These are phyloP conservation scores for Melocanna baccifera DNA, from an alignment of 176 grass and related monocot genomes.

Conservation along the genomic window DNA sequence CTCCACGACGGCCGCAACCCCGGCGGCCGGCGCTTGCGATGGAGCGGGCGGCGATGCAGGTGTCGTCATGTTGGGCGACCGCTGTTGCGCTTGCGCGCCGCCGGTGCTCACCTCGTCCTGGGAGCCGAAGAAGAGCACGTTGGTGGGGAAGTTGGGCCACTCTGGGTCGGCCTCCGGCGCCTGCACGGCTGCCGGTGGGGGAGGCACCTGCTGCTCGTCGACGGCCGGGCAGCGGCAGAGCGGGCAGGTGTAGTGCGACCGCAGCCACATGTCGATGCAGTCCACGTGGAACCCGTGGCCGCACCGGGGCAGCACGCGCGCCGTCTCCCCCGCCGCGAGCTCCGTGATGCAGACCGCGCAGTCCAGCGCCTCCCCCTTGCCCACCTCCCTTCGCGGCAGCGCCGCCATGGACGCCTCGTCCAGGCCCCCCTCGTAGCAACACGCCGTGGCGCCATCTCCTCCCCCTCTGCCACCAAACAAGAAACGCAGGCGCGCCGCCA, in stretches of 20 bases:
- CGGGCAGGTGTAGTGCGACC: conserved; percentile 75
- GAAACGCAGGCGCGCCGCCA: background rate
- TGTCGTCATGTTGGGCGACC: background rate
- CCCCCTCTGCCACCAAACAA: background rate
- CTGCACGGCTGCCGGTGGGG: conserved; percentile 1
- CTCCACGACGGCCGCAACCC: background rate
- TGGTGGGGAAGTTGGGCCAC: conserved; percentile 65
- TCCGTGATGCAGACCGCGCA: conserved; percentile 82
- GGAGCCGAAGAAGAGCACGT: conserved; percentile 75
- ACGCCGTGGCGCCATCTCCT: background rate
- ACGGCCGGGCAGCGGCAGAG: conserved; percentile 78
- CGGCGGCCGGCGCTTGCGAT: background rate
- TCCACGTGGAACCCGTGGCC: conserved; percentile 73
- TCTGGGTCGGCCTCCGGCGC: conserved; percentile 49
- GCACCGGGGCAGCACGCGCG: conserved; percentile 68
- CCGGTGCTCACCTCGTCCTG: conserved; percentile 72
- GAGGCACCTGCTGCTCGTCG: conserved; percentile 32
- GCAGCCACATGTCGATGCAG: conserved; percentile 87
- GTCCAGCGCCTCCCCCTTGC: conserved; percentile 43
- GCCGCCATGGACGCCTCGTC: conserved; percentile 54
- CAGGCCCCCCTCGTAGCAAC: conserved; percentile 51
- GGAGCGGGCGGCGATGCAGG: background rate
- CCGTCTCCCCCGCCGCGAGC: conserved; percentile 55
- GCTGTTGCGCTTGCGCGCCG: background rate
- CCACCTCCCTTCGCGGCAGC: conserved; percentile 39